A percentile compares a stretch with the other conserved stretches of the same genome.
phyloP scores from a whole-genome alignment of 495 filamentous ascomycete genomes.

The Penicillium silybi region DNA sequence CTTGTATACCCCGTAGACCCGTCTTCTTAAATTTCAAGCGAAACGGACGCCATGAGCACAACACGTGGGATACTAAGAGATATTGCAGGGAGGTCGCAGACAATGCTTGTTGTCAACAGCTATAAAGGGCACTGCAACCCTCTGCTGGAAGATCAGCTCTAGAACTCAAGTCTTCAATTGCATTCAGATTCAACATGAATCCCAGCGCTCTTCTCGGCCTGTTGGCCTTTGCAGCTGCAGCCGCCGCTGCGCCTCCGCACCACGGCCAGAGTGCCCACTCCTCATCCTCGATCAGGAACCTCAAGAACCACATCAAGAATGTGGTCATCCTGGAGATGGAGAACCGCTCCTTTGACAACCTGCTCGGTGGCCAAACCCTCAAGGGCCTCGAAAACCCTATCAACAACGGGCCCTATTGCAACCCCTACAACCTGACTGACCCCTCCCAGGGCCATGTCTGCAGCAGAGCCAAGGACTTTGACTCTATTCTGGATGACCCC shows the following conservation, averaged over 20 bases:
- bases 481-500: slow-evolving; percentile 46
- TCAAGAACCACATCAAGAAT: slow-evolving; percentile 45
- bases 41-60: background rate
- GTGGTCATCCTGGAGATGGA: slow-evolving; percentile 44
- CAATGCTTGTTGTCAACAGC: background rate
- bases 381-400: slow-evolving; percentile 40
- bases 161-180: background rate
- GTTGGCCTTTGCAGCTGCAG: slow-evolving; percentile 33
- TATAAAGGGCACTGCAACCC: slow-evolving; percentile 1
- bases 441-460: slow-evolving; percentile 34
- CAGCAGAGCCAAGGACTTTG: slow-evolving; percentile 37
- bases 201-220: slow-evolving; percentile 29
- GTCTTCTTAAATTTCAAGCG: background rate
- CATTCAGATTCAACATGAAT: slow-evolving; percentile 24
- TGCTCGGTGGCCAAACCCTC: slow-evolving; percentile 38
- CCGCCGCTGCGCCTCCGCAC: slow-evolving; percentile 24
- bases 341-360: slow-evolving; percentile 46
- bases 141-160: background rate
- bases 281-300: slow-evolving; percentile 22
- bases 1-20: slow-evolving; percentile 4
- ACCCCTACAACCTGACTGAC: slow-evolving; percentile 40
- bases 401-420: slow-evolving; percentile 44
- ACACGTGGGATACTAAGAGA: slow-evolving; percentile 6
- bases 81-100: background rate
- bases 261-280: slow-evolving; percentile 15